These are phyloP conservation scores for Mycena crocata DNA, from an alignment of 768 basidiomycete species.

Conservation along the genomic window DNA sequence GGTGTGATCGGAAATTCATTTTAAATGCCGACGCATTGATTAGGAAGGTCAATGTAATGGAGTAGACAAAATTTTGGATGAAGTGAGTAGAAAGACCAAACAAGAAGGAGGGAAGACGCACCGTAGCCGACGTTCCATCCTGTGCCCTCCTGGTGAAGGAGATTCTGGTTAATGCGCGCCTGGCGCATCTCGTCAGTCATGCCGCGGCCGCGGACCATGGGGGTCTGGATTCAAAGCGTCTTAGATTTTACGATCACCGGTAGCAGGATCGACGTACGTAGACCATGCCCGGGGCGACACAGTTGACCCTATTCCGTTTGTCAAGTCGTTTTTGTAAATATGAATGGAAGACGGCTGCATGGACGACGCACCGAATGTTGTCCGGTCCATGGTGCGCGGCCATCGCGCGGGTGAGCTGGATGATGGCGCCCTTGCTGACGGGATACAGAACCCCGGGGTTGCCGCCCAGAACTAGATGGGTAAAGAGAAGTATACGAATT, in stretches of 20 bases:
- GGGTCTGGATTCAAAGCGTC: constrained; percentile 40
- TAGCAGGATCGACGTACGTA: constrained; percentile 34
- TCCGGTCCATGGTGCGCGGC: constrained; percentile 54
- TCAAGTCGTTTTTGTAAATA: not conserved
- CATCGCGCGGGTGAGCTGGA: constrained; percentile 60
- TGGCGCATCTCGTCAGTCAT: constrained; percentile 52
- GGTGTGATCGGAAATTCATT: not conserved
- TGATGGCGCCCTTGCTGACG: constrained; percentile 55
- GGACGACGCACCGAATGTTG: constrained; percentile 51
- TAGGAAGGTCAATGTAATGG: no score
- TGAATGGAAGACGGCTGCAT: not conserved
- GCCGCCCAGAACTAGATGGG: constrained; percentile 42
- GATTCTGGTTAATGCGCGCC: constrained; percentile 47
- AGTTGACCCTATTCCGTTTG: constrained; percentile 4
- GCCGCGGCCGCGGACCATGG: constrained; percentile 52
- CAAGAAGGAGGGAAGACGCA: no score
- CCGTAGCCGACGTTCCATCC: constrained; percentile 57
- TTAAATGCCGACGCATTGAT: no score
- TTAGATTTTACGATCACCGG: not conserved
- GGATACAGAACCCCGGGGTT: constrained; percentile 55
- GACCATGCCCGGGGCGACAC: constrained; percentile 46
- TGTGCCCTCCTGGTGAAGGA: constrained; percentile 56
- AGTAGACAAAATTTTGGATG: no score
- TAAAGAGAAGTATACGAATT: no score
- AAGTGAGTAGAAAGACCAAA: no score